Conservation (phyloP, 1,284 basidiomycete species). For the Pisolithus thermaeus region DNA sequence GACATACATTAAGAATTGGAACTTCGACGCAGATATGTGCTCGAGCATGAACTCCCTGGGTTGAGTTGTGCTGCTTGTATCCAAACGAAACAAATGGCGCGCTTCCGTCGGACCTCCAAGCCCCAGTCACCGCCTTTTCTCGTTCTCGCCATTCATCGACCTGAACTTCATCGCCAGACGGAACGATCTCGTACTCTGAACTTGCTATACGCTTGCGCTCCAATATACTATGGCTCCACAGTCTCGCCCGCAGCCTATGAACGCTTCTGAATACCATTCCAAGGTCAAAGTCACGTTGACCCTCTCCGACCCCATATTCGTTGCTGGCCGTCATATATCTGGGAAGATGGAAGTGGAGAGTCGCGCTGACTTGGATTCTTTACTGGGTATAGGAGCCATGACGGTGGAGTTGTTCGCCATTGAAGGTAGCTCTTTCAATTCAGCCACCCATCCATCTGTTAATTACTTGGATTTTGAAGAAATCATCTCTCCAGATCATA, state of each 20-base stretch:
- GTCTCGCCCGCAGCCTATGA: slow-evolving; percentile 62
- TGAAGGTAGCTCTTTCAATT: slow-evolving; percentile 45
- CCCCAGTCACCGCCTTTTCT: background rate
- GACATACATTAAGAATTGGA: slow-evolving; percentile 8
- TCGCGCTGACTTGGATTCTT: slow-evolving; percentile 52
- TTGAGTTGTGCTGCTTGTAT: slow-evolving; percentile 11
- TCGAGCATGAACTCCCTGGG: slow-evolving; percentile 14
- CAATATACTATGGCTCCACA: slow-evolving; percentile 22
- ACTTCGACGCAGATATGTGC: background rate
- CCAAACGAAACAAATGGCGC: slow-evolving; percentile 11
- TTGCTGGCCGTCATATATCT: slow-evolving; percentile 57
- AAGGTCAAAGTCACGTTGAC: slow-evolving; percentile 64
- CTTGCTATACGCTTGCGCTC: background rate
- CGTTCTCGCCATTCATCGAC: slow-evolving; percentile 5
- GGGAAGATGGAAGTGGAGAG: slow-evolving; percentile 76
- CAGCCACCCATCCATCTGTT: background rate
- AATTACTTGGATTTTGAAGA: slow-evolving; percentile 37
- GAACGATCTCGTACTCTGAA: background rate
- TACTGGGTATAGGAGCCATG: slow-evolving; percentile 64
- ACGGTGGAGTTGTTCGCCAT: slow-evolving; percentile 70
- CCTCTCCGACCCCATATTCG: slow-evolving; percentile 50
- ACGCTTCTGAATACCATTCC: slow-evolving; percentile 64
- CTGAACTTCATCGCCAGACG: background rate
- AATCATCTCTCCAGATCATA: slow-evolving; percentile 67
- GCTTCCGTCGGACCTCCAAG: slow-evolving; percentile 4